A percentile compares a stretch with the other conserved stretches of the same genome.
phyloP scores from a whole-genome alignment of 108 stramenopile genomes.

The Nitzschia sp. region DNA sequence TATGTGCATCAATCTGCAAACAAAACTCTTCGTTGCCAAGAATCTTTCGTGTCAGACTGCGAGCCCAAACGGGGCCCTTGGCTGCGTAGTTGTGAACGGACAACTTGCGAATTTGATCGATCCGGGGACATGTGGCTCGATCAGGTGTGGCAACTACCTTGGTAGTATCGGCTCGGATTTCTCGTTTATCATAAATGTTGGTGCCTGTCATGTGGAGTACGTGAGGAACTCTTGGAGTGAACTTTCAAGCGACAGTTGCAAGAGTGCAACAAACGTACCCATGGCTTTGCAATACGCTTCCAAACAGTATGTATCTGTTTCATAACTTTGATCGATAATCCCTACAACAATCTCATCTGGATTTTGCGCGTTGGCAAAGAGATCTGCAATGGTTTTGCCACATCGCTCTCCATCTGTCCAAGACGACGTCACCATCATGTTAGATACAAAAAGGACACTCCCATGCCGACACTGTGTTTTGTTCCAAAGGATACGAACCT shows the following conservation, averaged over 20 bases:
- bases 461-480: too few species aligned
- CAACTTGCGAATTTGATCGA: constrained; percentile 62
- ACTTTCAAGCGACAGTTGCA: neutral
- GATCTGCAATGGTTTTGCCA: constrained; percentile 57
- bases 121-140: constrained; percentile 38
- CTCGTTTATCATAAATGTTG: constrained; percentile 20
- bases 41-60: constrained; percentile 67
- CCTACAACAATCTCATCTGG: constrained; percentile 77
- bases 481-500: constrained; percentile 28
- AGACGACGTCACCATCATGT: too few species aligned
- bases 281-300: constrained; percentile 46
- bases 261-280: constrained; percentile 3
- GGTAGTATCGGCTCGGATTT: constrained; percentile 35
- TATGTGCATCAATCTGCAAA: constrained; percentile 95
- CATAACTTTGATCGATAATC: constrained; percentile 74
- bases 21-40: constrained; percentile 96
- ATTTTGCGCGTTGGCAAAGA: constrained; percentile 68
- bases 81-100: constrained; percentile 57
- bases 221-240: too few species aligned
- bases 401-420: constrained; percentile 72
- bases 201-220: constrained; percentile 8
- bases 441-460: too few species aligned
- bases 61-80: constrained; percentile 79
- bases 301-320: constrained; percentile 46
- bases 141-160: constrained; percentile 34